phyloP scores from a whole-genome alignment of 257 asterid species.

The Coffea canephora region DNA sequence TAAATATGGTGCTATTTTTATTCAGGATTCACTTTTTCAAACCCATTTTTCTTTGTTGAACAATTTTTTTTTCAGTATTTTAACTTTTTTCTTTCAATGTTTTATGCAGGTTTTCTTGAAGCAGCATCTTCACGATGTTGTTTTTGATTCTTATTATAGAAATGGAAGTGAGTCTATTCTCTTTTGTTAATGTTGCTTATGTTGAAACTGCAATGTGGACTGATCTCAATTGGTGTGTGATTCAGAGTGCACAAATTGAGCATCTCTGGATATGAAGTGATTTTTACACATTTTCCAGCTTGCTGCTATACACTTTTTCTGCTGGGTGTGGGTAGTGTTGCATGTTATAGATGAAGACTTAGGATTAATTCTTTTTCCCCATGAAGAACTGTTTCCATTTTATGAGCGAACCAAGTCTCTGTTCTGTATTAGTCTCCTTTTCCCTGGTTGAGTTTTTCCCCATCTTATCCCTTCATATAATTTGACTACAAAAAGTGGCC shows the following conservation, averaged over 20 bases:
- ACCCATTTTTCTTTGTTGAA: not conserved
- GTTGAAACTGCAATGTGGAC: not conserved
- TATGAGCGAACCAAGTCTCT: not conserved
- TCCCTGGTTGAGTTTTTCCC: not conserved
- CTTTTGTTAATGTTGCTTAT: not conserved
- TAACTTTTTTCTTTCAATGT: conserved; percentile 3
- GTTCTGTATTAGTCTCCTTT: not conserved
- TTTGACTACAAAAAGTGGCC: not conserved
- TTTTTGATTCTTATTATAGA: conserved; percentile 68
- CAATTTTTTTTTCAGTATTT: conserved; percentile 8
- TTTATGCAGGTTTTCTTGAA: conserved; percentile 83
- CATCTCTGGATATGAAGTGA: too few species aligned
- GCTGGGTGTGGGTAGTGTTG: not conserved
- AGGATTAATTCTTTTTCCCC: not conserved
- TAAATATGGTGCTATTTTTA: not conserved
- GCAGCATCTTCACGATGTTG: conserved; percentile 70
- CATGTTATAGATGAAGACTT: not conserved
- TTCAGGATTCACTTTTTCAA: not conserved
- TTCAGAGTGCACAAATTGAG: not conserved
- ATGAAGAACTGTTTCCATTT: not conserved
- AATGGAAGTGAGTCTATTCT: conserved; percentile 41
- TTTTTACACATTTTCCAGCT: not conserved
- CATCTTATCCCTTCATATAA: too few species aligned
- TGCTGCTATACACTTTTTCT: not conserved
- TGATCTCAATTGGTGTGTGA: not conserved